phyloP scores from a whole-genome alignment of 139 green algal genomes.

The Zygnema circumcarinatum region DNA sequence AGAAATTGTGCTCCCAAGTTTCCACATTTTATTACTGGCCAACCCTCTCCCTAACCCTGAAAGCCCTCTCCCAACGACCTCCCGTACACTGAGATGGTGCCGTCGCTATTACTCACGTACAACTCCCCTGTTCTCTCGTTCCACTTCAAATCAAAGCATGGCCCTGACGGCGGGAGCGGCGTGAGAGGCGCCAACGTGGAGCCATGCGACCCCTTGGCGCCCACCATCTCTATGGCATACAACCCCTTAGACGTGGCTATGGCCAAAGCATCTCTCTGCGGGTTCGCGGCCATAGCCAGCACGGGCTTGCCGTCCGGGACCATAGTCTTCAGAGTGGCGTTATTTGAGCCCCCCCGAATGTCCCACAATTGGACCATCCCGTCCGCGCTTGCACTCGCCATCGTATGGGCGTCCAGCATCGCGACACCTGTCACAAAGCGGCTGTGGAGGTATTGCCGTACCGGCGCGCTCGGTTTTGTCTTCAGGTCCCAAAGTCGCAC shows the following conservation, averaged over 20 bases:
- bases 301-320: constrained; percentile 31
- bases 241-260: constrained; percentile 23
- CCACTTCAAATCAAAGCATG: constrained; percentile 13
- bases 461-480: constrained; percentile 28
- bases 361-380: constrained; percentile 55
- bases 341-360: constrained; percentile 20
- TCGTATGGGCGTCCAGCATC: constrained; percentile 33
- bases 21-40: too few species aligned
- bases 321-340: not conserved
- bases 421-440: constrained; percentile 21
- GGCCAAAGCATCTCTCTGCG: constrained; percentile 3
- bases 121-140: constrained; percentile 43
- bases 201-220: not conserved
- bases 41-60: too few species aligned
- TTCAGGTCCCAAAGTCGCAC: constrained; percentile 41
- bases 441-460: constrained; percentile 23
- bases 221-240: constrained; percentile 24
- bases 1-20: not conserved
- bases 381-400: constrained; percentile 38
- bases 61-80: constrained; percentile 8
- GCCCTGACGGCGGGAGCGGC: constrained; percentile 3
- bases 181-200: constrained; percentile 16
- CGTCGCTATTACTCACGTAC: constrained; percentile 8
- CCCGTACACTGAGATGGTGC: constrained; percentile 25
- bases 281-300: constrained; percentile 10